Conservation (phyloP, 768 basidiomycete genomes). For the Stropharia rugosoannulata region DNA sequence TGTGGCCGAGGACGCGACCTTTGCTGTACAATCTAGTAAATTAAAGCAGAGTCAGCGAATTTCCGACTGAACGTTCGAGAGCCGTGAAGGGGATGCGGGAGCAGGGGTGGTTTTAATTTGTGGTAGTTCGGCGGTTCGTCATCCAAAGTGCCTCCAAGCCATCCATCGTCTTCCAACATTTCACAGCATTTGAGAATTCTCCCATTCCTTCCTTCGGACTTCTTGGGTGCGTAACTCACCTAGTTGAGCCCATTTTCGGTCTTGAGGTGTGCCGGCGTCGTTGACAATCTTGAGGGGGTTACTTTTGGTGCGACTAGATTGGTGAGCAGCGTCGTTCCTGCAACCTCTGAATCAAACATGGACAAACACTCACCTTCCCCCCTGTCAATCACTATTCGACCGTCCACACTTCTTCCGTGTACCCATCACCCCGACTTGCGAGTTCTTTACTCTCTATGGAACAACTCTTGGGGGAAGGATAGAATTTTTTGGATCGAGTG, state of each 20-base stretch:
- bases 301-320: slow-evolving; percentile 25
- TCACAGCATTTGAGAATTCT: slow-evolving; percentile 12
- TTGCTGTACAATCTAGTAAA: slow-evolving; percentile 83
- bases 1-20: slow-evolving; percentile 97
- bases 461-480: not conserved
- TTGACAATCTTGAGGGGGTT: slow-evolving; percentile 41
- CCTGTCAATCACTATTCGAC: not conserved
- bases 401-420: not conserved
- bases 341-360: slow-evolving; percentile 30
- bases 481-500: not conserved
- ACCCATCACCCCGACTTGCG: no score
- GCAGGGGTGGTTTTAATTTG: slow-evolving; percentile 1
- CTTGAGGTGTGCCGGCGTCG: slow-evolving; percentile 47
- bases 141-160: slow-evolving; percentile 23
- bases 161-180: slow-evolving; percentile 44
- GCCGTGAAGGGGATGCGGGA: not conserved
- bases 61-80: slow-evolving; percentile 2
- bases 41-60: slow-evolving; percentile 3
- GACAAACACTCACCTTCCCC: slow-evolving; percentile 18
- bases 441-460: not conserved
- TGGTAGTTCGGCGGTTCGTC: slow-evolving; percentile 20
- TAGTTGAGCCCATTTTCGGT: slow-evolving; percentile 76
- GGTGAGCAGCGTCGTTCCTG: slow-evolving; percentile 19
- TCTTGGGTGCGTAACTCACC: slow-evolving; percentile 48
- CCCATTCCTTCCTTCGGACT: slow-evolving; percentile 18